Percentiles rank a stretch among this genome's conserved stretches.
These are phyloP conservation scores for Aegilops sharonensis DNA, from an alignment of 176 grass and related monocot species.

Conservation along the genomic window DNA sequence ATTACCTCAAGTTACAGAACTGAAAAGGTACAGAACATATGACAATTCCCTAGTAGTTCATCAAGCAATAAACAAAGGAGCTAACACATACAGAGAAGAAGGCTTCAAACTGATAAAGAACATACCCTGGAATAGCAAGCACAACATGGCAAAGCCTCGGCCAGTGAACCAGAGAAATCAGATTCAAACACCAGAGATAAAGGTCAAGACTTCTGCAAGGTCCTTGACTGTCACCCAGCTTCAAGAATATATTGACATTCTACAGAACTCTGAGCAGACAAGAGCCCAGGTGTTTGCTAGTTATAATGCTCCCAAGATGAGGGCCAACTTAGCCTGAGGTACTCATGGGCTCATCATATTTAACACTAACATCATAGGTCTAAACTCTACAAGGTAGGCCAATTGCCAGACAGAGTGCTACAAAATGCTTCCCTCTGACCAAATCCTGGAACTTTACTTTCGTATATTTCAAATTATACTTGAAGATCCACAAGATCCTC, in stretches of 20 bases:
- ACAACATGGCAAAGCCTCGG: not conserved
- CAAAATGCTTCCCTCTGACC: slow-evolving; percentile 5
- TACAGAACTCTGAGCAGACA: not conserved
- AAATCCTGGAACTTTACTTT: not conserved
- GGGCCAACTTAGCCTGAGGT: not conserved
- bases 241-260: not conserved
- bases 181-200: not conserved
- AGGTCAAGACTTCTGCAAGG: not conserved
- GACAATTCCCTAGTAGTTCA: not conserved
- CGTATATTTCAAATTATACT: not conserved
- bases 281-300: not conserved
- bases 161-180: not conserved
- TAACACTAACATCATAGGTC: not conserved
- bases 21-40: not conserved
- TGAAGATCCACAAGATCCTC: slow-evolving; percentile 20
- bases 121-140: slow-evolving; percentile 2
- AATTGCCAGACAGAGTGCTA: not conserved
- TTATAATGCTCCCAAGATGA: not conserved
- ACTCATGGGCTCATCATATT: too few species aligned
- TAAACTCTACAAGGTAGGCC: not conserved
- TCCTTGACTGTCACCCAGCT: not conserved
- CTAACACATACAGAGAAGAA: not conserved
- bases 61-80: not conserved
- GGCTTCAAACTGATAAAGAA: not conserved
- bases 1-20: not conserved